phyloP scores from a whole-genome alignment of 78 protist genomes.

The Dictyostelium purpureum region DNA sequence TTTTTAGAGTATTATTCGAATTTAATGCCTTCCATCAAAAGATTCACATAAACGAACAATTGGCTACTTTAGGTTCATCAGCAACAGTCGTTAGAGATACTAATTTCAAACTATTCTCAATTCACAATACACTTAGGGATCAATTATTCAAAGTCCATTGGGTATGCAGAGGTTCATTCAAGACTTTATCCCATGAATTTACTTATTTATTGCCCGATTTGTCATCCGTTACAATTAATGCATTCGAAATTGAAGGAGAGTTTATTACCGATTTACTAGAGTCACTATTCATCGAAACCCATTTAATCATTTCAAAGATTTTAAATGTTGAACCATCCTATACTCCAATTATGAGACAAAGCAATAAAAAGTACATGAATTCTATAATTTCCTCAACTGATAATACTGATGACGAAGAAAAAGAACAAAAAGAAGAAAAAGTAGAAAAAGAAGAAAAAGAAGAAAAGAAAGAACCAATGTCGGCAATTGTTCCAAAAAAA shows the following conservation, averaged over 20 bases:
- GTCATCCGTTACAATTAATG: not conserved
- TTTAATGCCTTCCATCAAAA: too few species aligned
- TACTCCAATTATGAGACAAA: too few species aligned
- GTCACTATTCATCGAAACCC: not conserved
- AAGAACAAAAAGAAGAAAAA: not conserved
- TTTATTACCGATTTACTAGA: not conserved
- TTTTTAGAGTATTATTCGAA: not conserved
- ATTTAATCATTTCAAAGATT: too few species aligned
- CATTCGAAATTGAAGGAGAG: not conserved
- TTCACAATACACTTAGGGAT: not conserved
- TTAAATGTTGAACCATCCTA: too few species aligned
- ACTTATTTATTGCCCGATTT: not conserved
- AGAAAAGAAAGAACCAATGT: not conserved
- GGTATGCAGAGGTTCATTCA: not conserved
- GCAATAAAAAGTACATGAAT: too few species aligned
- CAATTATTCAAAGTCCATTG: not conserved
- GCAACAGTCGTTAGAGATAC: too few species aligned
- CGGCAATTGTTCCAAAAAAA: not conserved
- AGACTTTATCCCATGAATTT: not conserved
- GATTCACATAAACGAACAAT: too few species aligned
- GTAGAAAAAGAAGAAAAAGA: not conserved
- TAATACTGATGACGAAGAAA: not conserved
- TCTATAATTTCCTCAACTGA: too few species aligned
- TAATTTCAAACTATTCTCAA: too few species aligned
- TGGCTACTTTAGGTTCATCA: too few species aligned